Evolutionary conservation across 495 filamentous ascomycete species (phyloP), one percentile per base, ranked within the genome.

Genomic region (Trichoderma reesei): DNA sequence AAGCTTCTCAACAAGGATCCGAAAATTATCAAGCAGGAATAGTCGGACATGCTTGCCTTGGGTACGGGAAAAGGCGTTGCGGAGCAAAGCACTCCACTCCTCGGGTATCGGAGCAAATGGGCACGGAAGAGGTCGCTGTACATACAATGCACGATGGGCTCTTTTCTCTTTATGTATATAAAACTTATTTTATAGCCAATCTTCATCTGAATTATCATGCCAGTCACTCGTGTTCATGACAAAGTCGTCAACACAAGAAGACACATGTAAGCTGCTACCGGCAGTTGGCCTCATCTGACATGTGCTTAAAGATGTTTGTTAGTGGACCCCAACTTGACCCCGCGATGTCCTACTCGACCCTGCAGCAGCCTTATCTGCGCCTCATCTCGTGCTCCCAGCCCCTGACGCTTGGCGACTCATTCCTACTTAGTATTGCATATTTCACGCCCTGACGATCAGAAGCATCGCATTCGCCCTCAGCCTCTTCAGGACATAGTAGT

Each of bases 21-120:
- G 18, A 83, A 83, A 66, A 82, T 26, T 26, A 1, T 85, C 74
- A 85, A 83, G 72, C 77, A 83, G 71, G 39, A 44, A 9, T 63
- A 48, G 20, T 6, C n/a, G 41, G 18, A 18, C n/a, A 18, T 48
- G 16, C 41, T 44, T 44, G n/a, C 41, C n/a, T n/a, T 44, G 41
- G 7, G n/a, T 18, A 48, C 9, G 44, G 44, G 44, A 48, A 26
- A 34, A 34, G 51, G 51, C 51, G 51, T 56, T 56, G 51, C 20
- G 51, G 51, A 8, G 26, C 34, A 56, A 39, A 39, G 38, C 38
- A 7, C 51, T 56, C 51, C 10, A 34, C 51, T 56, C 51, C 26
- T 56, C 34, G 51, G 51, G 20, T 48, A n/a, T 48, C 5, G n/a
- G 14, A 48, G 8, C 16, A 18, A 18, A 6, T 8, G 9, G 7